Conservation (phyloP, 768 basidiomycete genomes). For the Suillus clintonianus region DNA sequence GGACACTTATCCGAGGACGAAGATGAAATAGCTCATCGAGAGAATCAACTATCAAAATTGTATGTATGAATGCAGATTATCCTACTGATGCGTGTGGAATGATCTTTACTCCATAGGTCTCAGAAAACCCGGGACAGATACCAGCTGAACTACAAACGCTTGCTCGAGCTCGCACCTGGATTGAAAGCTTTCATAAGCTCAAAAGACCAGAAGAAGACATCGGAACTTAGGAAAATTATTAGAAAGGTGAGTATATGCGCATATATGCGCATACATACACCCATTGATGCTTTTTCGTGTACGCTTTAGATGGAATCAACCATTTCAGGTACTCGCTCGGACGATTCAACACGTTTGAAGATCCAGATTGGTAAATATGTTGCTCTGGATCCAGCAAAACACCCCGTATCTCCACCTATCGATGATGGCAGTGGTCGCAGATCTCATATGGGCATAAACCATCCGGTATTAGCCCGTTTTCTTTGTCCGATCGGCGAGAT, state of each 20-base stretch:
- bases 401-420: neutral
- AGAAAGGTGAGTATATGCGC: constrained; percentile 1
- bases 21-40: neutral
- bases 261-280: neutral
- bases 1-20: neutral
- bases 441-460: constrained; percentile 1
- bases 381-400: neutral
- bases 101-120: no score
- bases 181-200: neutral
- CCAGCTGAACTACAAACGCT: neutral
- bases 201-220: neutral
- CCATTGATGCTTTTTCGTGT: neutral
- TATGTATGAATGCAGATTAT: neutral
- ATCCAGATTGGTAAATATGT: neutral
- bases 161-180: neutral
- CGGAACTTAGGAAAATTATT: neutral
- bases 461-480: neutral
- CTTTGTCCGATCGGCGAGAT: neutral
- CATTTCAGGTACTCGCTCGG: no score
- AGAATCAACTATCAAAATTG: neutral
- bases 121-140: neutral
- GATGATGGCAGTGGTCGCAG: neutral
- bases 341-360: no score
- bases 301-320: constrained; percentile 7
- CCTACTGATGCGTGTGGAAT: no score